A percentile compares a stretch with the other conserved stretches of the same genome.
Evolutionary conservation across 257 asterid genomes (phyloP).

Genomic region (Solanum dulcamara): DNA sequence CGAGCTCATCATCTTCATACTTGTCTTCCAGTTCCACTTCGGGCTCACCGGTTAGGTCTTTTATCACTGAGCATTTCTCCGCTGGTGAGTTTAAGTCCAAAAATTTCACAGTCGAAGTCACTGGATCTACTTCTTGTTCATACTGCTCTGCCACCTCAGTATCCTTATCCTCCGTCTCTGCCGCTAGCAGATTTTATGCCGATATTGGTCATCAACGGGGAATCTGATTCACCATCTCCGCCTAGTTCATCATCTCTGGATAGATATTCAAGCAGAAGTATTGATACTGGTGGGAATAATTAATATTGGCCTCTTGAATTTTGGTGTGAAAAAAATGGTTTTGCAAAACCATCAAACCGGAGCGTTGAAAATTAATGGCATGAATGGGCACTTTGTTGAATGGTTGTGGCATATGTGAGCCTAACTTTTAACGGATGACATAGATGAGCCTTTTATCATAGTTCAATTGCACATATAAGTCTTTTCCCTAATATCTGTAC

Average conservation of each 20-base stretch:
- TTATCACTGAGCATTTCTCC: constrained; percentile 70
- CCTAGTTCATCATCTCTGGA: constrained; percentile 63
- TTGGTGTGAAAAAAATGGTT: neutral
- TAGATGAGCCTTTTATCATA: neutral
- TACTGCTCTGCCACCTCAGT: constrained; percentile 13
- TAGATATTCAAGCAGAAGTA: constrained; percentile 39
- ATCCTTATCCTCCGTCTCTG: neutral
- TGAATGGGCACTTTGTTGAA: neutral
- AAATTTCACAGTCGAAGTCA: constrained; percentile 50
- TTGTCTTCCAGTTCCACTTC: constrained; percentile 65
- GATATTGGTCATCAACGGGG: neutral
- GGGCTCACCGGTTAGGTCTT: constrained; percentile 72
- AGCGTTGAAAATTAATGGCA: neutral
- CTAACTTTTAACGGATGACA: neutral
- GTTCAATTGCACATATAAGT: neutral
- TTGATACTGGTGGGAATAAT: constrained; percentile 1
- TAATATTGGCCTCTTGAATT: neutral
- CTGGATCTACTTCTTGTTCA: constrained; percentile 75
- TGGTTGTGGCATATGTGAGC: neutral
- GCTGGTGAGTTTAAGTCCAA: constrained; percentile 54
- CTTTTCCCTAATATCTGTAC: neutral
- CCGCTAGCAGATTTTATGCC: constrained; percentile 3
- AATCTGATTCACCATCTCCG: constrained; percentile 31
- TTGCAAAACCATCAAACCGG: neutral
- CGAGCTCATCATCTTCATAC: constrained; percentile 47